Evolutionary conservation across 495 filamentous ascomycete genomes (phyloP).

Genomic region (Penicillium roqueforti): DNA sequence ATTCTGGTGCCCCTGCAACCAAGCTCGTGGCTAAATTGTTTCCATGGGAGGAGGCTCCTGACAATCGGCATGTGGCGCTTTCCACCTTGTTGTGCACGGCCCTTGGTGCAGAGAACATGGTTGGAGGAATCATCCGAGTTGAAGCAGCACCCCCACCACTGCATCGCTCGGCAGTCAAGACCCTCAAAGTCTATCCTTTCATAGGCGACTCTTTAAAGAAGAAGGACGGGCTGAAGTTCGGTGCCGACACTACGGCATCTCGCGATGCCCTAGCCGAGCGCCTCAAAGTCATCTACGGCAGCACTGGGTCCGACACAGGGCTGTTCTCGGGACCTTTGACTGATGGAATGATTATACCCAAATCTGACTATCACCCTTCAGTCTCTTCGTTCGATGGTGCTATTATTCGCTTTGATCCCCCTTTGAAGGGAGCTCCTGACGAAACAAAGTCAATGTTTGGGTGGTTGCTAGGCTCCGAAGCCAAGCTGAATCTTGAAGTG

Average conservation of each 20-base stretch:
- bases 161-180: conserved; percentile 48
- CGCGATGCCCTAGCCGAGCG: conserved; percentile 59
- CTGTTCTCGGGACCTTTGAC: conserved; percentile 84
- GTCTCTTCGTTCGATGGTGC: conserved; percentile 57
- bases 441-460: conserved; percentile 48
- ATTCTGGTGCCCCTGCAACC: conserved; percentile 57
- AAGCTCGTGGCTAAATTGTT: conserved; percentile 72
- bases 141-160: conserved; percentile 65
- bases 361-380: conserved; percentile 33
- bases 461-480: conserved; percentile 77
- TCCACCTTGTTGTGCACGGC: conserved; percentile 70
- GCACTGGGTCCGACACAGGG: conserved; percentile 40
- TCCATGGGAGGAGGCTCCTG: conserved; percentile 83
- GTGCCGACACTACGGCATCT: conserved; percentile 76
- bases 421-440: conserved; percentile 39
- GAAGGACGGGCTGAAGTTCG: conserved; percentile 73
- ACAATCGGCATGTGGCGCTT: conserved; percentile 69
- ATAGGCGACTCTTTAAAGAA: conserved; percentile 47
- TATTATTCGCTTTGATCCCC: conserved; percentile 71
- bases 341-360: conserved; percentile 73
- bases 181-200: conserved; percentile 78
- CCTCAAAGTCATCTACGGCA: conserved; percentile 46
- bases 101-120: conserved; percentile 64
- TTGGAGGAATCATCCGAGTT: conserved; percentile 83
- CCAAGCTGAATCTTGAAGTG: conserved; percentile 65